These are phyloP conservation scores for Arthrinium puccinioides DNA, from an alignment of 2,329 filamentous ascomycete species.

Conservation along the genomic window DNA sequence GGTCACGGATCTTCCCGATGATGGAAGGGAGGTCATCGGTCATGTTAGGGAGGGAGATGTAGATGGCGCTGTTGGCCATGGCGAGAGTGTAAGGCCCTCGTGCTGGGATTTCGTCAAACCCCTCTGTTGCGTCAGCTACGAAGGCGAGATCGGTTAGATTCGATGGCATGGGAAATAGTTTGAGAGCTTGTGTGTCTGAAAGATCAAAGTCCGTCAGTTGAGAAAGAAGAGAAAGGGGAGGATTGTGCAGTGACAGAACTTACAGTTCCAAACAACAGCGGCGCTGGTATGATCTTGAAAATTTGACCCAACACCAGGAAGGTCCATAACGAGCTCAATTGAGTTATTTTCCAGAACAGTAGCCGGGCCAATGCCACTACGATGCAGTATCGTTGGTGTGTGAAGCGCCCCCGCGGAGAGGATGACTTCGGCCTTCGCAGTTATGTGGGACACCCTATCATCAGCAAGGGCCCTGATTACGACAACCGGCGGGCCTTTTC, in stretches of 20 bases:
- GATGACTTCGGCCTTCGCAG: conserved; percentile 27
- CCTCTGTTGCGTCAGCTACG: conserved; percentile 22
- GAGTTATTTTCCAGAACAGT: conserved; percentile 24
- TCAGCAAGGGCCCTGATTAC: not conserved
- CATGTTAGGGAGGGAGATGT: conserved; percentile 18
- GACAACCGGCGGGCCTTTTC: not conserved
- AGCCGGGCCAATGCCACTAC: conserved; percentile 34
- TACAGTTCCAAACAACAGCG: conserved; percentile 1
- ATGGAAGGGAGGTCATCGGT: conserved; percentile 14
- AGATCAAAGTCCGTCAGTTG: too few relatives aligned
- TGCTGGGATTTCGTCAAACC: conserved; percentile 22
- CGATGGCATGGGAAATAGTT: not conserved
- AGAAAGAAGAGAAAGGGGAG: too few relatives aligned
- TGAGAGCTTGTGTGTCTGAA: not conserved
- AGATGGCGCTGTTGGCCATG: conserved; percentile 24
- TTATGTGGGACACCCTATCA: conserved; percentile 9
- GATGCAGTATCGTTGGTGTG: conserved; percentile 33
- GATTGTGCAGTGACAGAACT: not conserved
- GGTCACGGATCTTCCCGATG: conserved; percentile 10
- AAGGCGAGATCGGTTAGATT: conserved; percentile 14
- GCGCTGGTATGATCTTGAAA: conserved; percentile 28
- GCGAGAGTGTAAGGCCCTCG: conserved; percentile 28
- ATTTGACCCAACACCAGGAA: conserved; percentile 37
- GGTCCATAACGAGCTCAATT: conserved; percentile 29
- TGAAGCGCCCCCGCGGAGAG: conserved; percentile 27